Base-by-base conservation (phyloP, 768 basidiomycete species). In the Leucosporidium creatinivorum region DNA sequence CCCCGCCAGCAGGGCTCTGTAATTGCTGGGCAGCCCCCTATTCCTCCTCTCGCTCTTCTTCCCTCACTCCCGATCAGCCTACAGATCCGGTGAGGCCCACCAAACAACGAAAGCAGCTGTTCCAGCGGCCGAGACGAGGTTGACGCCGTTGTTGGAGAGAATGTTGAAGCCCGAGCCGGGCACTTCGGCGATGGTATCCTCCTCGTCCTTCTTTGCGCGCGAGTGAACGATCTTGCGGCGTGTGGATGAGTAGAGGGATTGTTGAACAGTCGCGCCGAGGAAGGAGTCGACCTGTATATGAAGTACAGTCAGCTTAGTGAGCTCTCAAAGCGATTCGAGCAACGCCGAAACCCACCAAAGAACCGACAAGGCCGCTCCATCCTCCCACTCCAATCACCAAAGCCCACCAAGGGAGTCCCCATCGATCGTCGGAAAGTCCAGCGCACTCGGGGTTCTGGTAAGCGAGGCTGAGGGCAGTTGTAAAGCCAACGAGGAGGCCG, bases 181-280 rank as follows among this genome's bases (percentile, higher is more conserved):
- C 3, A 61, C 54, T 4, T 61, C 64, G 21, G 47, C 33, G 8
- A 68, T 25, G 26, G 83, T 84, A 28, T 88, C 78, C 17, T 84
- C 80, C 65, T 84, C 82, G 18, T 80, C 78, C 17, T 64, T 70
- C 17, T 77, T 76, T 1, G 79, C 77, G 19, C 80, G 80, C 71
- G 89, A 85, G 58, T 86, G 85, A 19, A 90, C 80, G 58, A 96
- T 81, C 54, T 83, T 79, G 73, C 85, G 85, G 69, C 82, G 83
- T 26, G 80, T 79, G 55, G 79, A 79, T 8, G 87, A 87, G 78
- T 86, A 94, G 31, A 86, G 83, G 6, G 91, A 91, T 62, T 83
- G 80, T 73, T 97, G 93, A 1, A 94, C 76, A 8, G 89, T 91
- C 8, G 93, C 91, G 3, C 93, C 93, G 23, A 96, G 81, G 18